Evolutionary conservation across 2,329 filamentous ascomycete species (phyloP).

Genomic region (Sclerotinia subarctica): DNA sequence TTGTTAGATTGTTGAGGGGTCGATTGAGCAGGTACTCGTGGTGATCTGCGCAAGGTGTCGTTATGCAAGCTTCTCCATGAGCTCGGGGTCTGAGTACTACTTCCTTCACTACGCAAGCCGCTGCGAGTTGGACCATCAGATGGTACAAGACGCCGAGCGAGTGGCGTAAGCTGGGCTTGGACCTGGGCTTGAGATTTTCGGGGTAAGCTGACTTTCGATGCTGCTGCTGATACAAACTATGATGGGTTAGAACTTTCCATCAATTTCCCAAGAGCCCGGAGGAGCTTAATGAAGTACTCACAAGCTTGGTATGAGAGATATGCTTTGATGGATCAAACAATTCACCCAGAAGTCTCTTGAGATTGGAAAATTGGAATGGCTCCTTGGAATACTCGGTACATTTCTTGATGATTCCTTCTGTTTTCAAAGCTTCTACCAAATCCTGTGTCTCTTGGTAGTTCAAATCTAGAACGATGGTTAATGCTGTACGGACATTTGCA

Average conservation of each 20-base stretch:
- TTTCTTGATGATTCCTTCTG: constrained; percentile 21
- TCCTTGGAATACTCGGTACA: background rate
- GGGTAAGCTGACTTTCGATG: background rate
- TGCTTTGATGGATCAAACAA: constrained; percentile 15
- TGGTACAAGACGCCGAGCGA: background rate
- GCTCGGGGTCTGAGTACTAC: constrained; percentile 14
- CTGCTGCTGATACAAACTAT: constrained; percentile 1
- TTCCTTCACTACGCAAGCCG: constrained; percentile 3
- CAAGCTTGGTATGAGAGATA: constrained; percentile 7
- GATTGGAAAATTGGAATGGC: constrained; percentile 2
- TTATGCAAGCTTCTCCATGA: constrained; percentile 13
- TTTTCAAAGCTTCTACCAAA: constrained; percentile 16
- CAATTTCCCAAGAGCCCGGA: background rate
- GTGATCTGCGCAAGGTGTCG: constrained; percentile 1
- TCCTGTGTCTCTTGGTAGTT: constrained; percentile 7
- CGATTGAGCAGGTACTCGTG: background rate
- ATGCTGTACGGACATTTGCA: background rate
- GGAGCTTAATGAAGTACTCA: background rate
- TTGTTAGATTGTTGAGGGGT: constrained; percentile 13
- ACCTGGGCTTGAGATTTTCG: background rate
- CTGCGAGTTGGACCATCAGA: background rate
- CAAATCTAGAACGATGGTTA: background rate
- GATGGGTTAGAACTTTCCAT: background rate
- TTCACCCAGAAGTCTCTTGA: constrained; percentile 6
- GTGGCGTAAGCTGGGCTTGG: constrained; percentile 8